Base-by-base conservation (phyloP, 305 asterid genomes). In the Stenogyne calaminthoides region DNA sequence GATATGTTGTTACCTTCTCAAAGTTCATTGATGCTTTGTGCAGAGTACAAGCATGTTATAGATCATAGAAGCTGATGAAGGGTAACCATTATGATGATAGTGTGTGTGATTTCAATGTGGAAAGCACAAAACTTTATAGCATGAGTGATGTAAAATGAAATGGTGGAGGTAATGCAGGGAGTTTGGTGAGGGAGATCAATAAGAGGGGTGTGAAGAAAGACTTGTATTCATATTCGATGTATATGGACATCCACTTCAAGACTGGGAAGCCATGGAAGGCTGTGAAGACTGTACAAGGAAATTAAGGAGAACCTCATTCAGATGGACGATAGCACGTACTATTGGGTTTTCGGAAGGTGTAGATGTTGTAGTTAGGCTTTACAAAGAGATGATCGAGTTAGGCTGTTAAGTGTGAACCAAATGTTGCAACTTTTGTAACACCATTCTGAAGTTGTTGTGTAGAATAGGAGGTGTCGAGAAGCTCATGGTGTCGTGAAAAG, bases 231-330 rank as follows among this genome's bases (percentile, higher is more conserved):
- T 93, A 91, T 77, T 86, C 96, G 11, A 88, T 89, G 55, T 93
- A 81, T 61, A 93, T 93, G 98, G 96, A 91, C n/a, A n/a, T n/a
- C n/a, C n/a, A n/a, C n/a, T n/a, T n/a, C n/a, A n/a, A n/a, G n/a
- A n/a, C n/a, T n/a, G n/a, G n/a, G n/a, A n/a, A n/a, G 77, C 96
- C 97, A 2, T 93, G 92, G 93, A 91, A 85, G 74, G 89, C 98
- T 5, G 88, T 91, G 77, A 91, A 85, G 72, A 61, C 91, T 27
- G 79, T 93, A 83, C 73, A 88, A 88, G 76, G 83, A 62, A 82
- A 93, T 84, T 72, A 87, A 95, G n/a, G n/a, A n/a, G n/a, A n/a
- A n/a, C n/a, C n/a, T n/a, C 36, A 85, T 93, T 55, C 56, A 70
- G 58, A 71, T 89, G 72, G 98, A 93, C 67, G 89, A 22, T 22